Evolutionary conservation across 169 alveolate species (phyloP), one percentile per base, ranked within the genome.

Genomic region (Cryptosporidium sp.): DNA sequence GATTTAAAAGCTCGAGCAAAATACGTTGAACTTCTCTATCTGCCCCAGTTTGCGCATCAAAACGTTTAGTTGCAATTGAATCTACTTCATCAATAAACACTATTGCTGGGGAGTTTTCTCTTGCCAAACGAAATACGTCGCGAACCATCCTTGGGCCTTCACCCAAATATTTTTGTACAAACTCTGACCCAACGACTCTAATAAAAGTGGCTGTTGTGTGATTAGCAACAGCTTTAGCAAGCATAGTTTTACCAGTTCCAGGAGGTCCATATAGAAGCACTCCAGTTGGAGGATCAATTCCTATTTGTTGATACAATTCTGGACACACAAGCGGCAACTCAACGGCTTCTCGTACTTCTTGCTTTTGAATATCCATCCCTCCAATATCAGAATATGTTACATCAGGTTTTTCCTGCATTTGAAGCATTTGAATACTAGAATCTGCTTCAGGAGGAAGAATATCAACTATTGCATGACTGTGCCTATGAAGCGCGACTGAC

Each of bases 61-160:
- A 98, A 73, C 97, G 94, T 95, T 97, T 98, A 16, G 99, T 97
- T 3, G 99, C 99, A 61, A 98, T 97, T 65, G 99, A 97, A 94
- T 98, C 99, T 37, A 98, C 98, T 87, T 98, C 99, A 91, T 98
- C 99, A 86, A 98, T 98, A 93, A 98, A 98, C 18, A 98, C 97
- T 62, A 98, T 97, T 8, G 98, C 94, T 26, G 99, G 99, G 10
- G 99, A 96, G 85, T 98, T 97, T 93, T 98, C 99, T 65, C 98
- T 96, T 9, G 99, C 99, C 75, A 97, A 86, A 80, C 99, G 93
- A 93, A 98, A 98, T 14, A 98, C 99, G 93, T 98, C 99, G 91
- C 99, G 93, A 21, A 98, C 99, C 99, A 98, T 98, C 85, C 99
- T 96, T 14, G 99, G 99, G 1, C 99, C 99, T 94, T 98, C 99